Evolutionary conservation across 1,284 basidiomycete genomes (phyloP).

Genomic region (Puccinia polysora): DNA sequence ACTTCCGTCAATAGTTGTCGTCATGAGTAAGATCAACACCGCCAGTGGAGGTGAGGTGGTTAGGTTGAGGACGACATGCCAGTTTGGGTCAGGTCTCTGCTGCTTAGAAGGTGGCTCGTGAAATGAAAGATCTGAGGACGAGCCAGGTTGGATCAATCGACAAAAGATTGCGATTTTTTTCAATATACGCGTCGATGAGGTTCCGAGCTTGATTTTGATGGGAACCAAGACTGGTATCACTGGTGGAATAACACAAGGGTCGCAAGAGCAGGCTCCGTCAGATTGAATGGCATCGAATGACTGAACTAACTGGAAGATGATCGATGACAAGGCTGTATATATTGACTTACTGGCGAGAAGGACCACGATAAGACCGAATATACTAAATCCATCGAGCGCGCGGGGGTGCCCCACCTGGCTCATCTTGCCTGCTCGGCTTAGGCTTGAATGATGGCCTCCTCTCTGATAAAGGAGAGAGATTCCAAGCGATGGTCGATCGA

Average conservation of each 20-base stretch:
- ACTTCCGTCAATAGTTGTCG: conserved; percentile 64
- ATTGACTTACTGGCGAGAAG: conserved; percentile 25
- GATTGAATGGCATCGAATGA: not conserved
- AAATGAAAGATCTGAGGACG: not conserved
- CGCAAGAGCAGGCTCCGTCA: not conserved
- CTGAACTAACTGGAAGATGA: not conserved
- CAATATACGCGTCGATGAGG: not conserved
- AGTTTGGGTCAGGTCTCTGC: not conserved
- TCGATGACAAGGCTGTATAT: no score
- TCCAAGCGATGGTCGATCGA: no score
- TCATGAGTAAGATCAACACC: conserved; percentile 71
- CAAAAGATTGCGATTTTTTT: not conserved
- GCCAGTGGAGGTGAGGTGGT: conserved; percentile 63
- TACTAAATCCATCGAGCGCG: conserved; percentile 40
- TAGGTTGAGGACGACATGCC: conserved; percentile 18
- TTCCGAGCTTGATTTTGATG: conserved; percentile 11
- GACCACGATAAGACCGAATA: conserved; percentile 32
- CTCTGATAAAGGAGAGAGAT: no score
- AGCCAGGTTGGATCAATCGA: conserved; percentile 23
- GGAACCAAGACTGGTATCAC: conserved; percentile 34
- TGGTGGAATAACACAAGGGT: not conserved
- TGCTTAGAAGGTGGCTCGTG: not conserved
- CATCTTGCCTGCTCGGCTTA: not conserved
- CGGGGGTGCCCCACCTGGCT: conserved; percentile 1
- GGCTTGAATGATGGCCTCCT: not conserved